Evolutionary conservation across 352 stramenopile species (phyloP), one percentile per base, ranked within the genome.

Genomic region (Achlya hypogyna): DNA sequence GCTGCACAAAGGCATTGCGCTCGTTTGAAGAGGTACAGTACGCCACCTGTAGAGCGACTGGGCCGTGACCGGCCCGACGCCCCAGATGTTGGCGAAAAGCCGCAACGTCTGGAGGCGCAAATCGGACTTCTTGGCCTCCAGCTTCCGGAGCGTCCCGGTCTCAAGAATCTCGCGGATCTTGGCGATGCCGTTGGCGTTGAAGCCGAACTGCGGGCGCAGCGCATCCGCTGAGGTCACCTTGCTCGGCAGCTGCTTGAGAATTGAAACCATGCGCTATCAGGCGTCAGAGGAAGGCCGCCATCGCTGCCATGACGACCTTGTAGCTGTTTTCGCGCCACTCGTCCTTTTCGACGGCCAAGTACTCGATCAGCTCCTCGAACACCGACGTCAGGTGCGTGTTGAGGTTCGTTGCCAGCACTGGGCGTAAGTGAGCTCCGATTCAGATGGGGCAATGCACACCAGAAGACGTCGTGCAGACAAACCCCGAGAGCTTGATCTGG

Each of bases 241-340:
- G 5, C 71, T 71, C 29, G 78, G 74, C 72, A 86, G 81, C 0
- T 78, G 71, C 71, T 91, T 93, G 10, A 93, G 69, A 31, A 80
- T 91, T 1, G 76, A 80, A 3, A 89, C 72, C 18, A 88, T 72
- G 82, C 89, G 89, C 77, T 89, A n/a, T n/a, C n/a, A n/a, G n/a
- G n/a, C n/a, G n/a, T n/a, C n/a, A n/a, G n/a, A n/a, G n/a, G n/a
- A n/a, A n/a, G n/a, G n/a, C n/a, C n/a, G 38, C 22, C 9, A 6
- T n/a, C 4, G n/a, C n/a, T n/a, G n/a, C n/a, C n/a, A n/a, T n/a
- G 1, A 60, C 49, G 58, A 88, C 81, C 71, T 91, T 93, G 71
- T 93, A 91, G 71, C 84, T 88, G 52, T 89, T 90, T 56, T 87
- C 80, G 20, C 85, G 72, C 85, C 85, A 91, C 28, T 87, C 75